These are phyloP conservation scores for Cunninghamia lanceolata DNA, from an alignment of 75 land plant genomes.

Conservation along the genomic window DNA sequence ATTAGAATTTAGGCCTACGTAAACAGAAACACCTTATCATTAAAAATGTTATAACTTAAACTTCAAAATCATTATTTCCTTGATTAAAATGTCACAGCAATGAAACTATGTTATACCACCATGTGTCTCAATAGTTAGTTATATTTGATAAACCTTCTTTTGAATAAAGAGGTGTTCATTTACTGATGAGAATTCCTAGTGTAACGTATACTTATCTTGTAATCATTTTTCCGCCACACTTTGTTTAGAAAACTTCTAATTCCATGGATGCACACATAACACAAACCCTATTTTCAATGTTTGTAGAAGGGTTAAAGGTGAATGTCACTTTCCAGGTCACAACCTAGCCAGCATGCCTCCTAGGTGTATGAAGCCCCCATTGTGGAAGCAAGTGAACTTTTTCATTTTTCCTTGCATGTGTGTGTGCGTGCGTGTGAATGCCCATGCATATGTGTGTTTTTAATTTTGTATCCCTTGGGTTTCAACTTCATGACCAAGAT, in stretches of 20 bases:
- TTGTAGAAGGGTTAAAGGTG: neutral
- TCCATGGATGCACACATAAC: neutral
- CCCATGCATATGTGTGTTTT: too few relatives aligned
- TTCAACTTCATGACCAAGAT: neutral
- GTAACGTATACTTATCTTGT: neutral
- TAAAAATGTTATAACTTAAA: neutral
- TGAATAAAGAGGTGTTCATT: neutral
- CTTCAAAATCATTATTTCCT: neutral
- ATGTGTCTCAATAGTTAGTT: neutral
- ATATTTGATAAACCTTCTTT: neutral
- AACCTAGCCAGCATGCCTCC: neutral
- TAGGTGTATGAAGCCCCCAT: neutral
- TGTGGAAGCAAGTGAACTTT: neutral
- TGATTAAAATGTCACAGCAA: neutral
- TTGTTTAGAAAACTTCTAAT: neutral
- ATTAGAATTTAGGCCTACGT: neutral
- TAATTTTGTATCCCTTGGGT: neutral
- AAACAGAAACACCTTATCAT: neutral
- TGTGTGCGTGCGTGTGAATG: neutral
- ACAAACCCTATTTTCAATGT: neutral
- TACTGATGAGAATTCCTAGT: neutral
- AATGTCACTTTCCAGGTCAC: neutral
- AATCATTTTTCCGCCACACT: neutral
- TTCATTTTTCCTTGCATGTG: neutral
- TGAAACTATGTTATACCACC: neutral